Evolutionary conservation across 371 early-diverging fungal species (phyloP).

Genomic region (Vairimorpha apis): DNA sequence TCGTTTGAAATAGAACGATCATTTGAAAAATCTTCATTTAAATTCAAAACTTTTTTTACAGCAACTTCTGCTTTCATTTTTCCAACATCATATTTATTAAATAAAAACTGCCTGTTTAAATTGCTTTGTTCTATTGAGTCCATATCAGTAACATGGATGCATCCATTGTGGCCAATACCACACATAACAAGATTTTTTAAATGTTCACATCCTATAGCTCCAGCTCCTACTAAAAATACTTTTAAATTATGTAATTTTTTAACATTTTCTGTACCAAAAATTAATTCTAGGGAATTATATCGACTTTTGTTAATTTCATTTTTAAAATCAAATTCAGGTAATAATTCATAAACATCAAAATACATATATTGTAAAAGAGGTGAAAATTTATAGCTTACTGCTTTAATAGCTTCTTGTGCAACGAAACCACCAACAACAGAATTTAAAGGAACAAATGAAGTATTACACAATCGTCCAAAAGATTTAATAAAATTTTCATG

Average conservation of each 20-base stretch:
- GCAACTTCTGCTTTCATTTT: conserved; percentile 88
- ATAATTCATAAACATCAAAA: conserved; percentile 91
- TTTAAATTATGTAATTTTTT: conserved; percentile 74
- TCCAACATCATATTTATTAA: conserved; percentile 80
- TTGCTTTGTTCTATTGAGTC: conserved; percentile 94
- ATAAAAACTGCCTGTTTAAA: conserved; percentile 92
- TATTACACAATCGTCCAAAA: conserved; percentile 30
- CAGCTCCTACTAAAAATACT: conserved; percentile 94
- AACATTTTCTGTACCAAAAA: conserved; percentile 84
- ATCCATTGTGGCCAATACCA: conserved; percentile 81
- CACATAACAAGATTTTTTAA: conserved; percentile 98
- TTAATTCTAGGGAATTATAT: conserved; percentile 84
- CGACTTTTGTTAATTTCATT: conserved; percentile 59
- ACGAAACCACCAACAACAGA: conserved; percentile 93
- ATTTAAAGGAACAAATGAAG: conserved; percentile 77
- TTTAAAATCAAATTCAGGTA: conserved; percentile 63
- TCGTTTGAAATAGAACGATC: neutral
- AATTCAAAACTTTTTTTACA: conserved; percentile 73
- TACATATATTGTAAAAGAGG: conserved; percentile 91
- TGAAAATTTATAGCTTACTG: conserved; percentile 81
- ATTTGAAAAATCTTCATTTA: conserved; percentile 75
- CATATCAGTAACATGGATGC: conserved; percentile 92
- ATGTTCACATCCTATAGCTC: conserved; percentile 99
- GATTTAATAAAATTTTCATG: conserved; percentile 15
- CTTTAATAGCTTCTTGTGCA: conserved; percentile 97